Evolutionary conservation across 176 grass and related monocot genomes (phyloP).

Genomic region (Triticum turgidum): DNA sequence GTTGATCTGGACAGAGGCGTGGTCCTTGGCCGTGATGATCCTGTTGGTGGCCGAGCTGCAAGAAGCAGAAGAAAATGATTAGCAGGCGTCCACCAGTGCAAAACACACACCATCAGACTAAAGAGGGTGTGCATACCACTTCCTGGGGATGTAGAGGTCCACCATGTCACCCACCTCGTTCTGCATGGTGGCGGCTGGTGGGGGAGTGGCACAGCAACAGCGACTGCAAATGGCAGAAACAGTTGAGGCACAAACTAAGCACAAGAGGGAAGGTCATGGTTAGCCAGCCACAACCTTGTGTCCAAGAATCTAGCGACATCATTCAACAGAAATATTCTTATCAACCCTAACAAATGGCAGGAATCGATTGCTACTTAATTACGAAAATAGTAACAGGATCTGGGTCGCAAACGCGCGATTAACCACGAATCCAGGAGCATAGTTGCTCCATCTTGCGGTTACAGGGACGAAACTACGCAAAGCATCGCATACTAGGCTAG

Average conservation of each 20-base stretch:
- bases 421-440: background rate
- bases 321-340: background rate
- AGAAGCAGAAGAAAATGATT: background rate
- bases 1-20: slow-evolving; percentile 85
- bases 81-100: background rate
- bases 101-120: background rate
- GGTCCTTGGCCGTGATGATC: slow-evolving; percentile 70
- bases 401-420: background rate
- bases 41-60: slow-evolving; percentile 83
- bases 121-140: slow-evolving; percentile 13
- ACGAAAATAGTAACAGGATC: background rate
- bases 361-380: background rate
- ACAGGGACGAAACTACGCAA: background rate
- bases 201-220: background rate
- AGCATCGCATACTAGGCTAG: background rate
- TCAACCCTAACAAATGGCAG: background rate
- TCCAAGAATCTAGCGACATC: background rate
- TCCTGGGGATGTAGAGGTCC: slow-evolving; percentile 83
- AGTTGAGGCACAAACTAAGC: background rate
- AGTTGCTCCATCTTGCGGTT: background rate
- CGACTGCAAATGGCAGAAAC: background rate
- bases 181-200: slow-evolving; percentile 44
- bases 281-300: too few species aligned
- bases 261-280: too few species aligned
- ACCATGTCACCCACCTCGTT: slow-evolving; percentile 75